Percentiles rank a stretch among this genome's conserved stretches.
Conservation (phyloP, 495 filamentous ascomycete genomes). For the Rostrohypoxylon terebratum region DNA sequence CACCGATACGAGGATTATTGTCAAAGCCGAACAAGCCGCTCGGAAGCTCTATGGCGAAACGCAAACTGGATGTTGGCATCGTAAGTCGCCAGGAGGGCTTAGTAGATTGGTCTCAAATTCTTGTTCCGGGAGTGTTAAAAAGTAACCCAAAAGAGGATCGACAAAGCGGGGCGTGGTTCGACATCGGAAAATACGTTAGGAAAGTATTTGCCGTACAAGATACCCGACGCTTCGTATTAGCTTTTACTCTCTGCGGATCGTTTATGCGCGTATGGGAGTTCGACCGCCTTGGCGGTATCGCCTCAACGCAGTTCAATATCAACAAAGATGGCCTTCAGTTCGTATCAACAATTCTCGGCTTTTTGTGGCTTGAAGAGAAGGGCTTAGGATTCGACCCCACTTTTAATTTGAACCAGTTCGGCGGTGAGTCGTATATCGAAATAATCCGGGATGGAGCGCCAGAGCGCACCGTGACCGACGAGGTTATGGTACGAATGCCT, state of each 20-base stretch:
- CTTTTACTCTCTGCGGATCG: constrained; percentile 58
- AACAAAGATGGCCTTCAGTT: constrained; percentile 62
- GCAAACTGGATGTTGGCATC: constrained; percentile 61
- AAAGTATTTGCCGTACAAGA: constrained; percentile 62
- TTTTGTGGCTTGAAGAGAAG: constrained; percentile 60
- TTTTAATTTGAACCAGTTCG: constrained; percentile 50
- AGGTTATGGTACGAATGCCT: constrained; percentile 53
- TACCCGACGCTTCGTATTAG: constrained; percentile 60
- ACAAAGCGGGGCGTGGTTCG: constrained; percentile 55
- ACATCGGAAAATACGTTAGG: constrained; percentile 58
- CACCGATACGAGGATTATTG: constrained; percentile 53
- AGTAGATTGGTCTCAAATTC: constrained; percentile 57
- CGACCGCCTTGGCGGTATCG: constrained; percentile 61
- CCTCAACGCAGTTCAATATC: constrained; percentile 60
- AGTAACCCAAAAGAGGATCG: constrained; percentile 56
- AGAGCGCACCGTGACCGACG: constrained; percentile 60
- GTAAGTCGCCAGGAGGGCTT: constrained; percentile 49
- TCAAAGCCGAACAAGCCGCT: constrained; percentile 53
- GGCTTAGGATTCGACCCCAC: constrained; percentile 64
- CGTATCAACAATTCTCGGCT: constrained; percentile 59
- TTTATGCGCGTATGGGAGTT: constrained; percentile 57
- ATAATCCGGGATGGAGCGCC: constrained; percentile 50
- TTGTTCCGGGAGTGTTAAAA: constrained; percentile 62
- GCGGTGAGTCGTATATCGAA: constrained; percentile 53
- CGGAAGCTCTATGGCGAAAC: constrained; percentile 51